Conservation (phyloP, 2,329 filamentous ascomycete species). For the Cucurbitaria berberidis region DNA sequence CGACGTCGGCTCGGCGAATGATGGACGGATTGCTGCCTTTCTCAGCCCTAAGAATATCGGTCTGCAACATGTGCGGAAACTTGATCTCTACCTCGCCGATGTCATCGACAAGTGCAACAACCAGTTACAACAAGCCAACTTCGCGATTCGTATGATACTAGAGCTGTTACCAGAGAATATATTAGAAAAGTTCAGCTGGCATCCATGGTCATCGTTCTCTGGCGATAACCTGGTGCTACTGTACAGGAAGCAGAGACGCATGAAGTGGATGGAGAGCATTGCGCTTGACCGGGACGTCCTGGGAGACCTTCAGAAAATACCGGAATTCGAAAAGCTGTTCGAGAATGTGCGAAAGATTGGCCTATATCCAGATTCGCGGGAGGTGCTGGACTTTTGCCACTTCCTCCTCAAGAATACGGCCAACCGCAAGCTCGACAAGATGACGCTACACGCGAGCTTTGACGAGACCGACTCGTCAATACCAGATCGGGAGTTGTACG, state of each 20-base stretch:
- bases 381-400: constrained; percentile 53
- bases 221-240: constrained; percentile 56
- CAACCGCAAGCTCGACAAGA: constrained; percentile 50
- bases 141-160: constrained; percentile 56
- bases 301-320: constrained; percentile 51
- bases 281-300: constrained; percentile 52
- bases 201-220: constrained; percentile 57
- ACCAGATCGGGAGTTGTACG: constrained; percentile 52
- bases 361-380: constrained; percentile 55
- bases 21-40: constrained; percentile 53
- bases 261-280: constrained; percentile 58
- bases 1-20: constrained; percentile 54
- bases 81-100: constrained; percentile 55
- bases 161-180: constrained; percentile 57
- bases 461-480: constrained; percentile 45
- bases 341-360: constrained; percentile 53
- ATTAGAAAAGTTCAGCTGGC: constrained; percentile 59
- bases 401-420: constrained; percentile 51
- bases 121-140: constrained; percentile 54
- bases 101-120: constrained; percentile 54
- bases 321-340: constrained; percentile 50
- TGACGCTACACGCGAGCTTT: constrained; percentile 57
- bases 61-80: constrained; percentile 53
- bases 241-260: constrained; percentile 56
- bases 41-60: constrained; percentile 56